Evolutionary conservation across 2,329 filamentous ascomycete genomes (phyloP).

Genomic region (Verticillium tricorpus): DNA sequence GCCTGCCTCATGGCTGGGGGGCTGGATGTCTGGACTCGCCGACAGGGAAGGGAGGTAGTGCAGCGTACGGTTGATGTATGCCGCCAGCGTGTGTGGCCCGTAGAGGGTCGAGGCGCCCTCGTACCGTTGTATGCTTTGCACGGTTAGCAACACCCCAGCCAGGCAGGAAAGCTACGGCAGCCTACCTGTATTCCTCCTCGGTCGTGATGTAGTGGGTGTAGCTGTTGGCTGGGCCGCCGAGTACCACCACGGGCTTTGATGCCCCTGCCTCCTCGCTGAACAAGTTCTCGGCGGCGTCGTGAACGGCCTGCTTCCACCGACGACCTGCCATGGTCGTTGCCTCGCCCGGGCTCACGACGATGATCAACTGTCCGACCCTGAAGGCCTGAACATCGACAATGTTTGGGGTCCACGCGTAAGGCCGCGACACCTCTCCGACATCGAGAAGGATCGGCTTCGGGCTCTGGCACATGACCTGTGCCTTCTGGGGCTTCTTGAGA

Average conservation of each 20-base stretch:
- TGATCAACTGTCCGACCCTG: conserved; percentile 76
- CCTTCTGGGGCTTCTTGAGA: conserved; percentile 63
- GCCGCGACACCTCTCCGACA: conserved; percentile 68
- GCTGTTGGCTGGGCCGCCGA: conserved; percentile 83
- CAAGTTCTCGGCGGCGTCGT: conserved; percentile 38
- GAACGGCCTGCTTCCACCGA: conserved; percentile 73
- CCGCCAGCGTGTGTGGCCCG: conserved; percentile 77
- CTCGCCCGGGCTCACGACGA: conserved; percentile 83
- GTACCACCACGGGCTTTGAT: conserved; percentile 62
- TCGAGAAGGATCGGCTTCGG: conserved; percentile 85
- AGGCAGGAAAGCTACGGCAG: background rate
- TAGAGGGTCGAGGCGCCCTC: conserved; percentile 88
- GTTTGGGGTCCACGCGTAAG: conserved; percentile 84
- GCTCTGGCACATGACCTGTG: conserved; percentile 68
- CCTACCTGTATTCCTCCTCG: conserved; percentile 54
- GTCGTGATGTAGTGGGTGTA: conserved; percentile 79
- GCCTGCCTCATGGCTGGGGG: conserved; percentile 31
- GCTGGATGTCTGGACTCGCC: background rate
- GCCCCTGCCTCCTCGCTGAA: conserved; percentile 27
- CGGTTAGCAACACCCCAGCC: background rate
- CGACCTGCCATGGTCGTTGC: conserved; percentile 89
- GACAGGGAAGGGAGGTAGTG: conserved; percentile 7
- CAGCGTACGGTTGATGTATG: conserved; percentile 74
- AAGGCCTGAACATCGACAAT: conserved; percentile 83
- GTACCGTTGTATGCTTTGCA: conserved; percentile 67